Conservation (phyloP, 495 filamentous ascomycete genomes). For the Talaromyces nanjingensis region DNA sequence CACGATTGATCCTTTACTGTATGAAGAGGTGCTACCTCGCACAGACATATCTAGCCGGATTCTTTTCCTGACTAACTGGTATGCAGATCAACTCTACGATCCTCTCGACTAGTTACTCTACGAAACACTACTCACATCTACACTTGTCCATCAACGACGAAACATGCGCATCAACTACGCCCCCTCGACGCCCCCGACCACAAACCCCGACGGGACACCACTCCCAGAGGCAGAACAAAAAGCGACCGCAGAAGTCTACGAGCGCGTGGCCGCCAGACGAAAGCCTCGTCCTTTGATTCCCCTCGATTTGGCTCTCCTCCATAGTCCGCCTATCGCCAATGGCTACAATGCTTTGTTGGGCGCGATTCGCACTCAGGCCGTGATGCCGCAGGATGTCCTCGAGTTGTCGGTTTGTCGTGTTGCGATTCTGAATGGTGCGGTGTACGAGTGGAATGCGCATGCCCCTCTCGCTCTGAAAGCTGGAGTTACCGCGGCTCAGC, state of each 20-base stretch:
- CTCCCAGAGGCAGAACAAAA: neutral
- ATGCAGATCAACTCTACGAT: neutral
- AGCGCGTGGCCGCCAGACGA: conserved; percentile 56
- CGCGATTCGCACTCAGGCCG: conserved; percentile 61
- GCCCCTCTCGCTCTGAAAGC: conserved; percentile 49
- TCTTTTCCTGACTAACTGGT: neutral
- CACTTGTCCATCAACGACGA: neutral
- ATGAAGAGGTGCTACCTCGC: neutral
- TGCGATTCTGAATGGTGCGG: conserved; percentile 63
- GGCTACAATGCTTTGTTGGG: conserved; percentile 79
- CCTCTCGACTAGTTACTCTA: neutral
- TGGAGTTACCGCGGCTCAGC: conserved; percentile 16
- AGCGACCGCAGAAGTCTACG: conserved; percentile 45
- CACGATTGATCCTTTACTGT: neutral
- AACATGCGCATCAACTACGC: conserved; percentile 71
- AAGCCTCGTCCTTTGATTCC: conserved; percentile 57
- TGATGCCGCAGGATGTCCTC: conserved; percentile 49
- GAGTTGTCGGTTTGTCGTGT: conserved; percentile 72
- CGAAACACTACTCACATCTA: neutral
- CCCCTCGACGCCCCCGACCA: conserved; percentile 46
- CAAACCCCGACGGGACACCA: conserved; percentile 30
- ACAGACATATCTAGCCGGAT: neutral
- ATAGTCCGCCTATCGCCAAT: conserved; percentile 63
- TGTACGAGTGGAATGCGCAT: conserved; percentile 77
- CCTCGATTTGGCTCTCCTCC: conserved; percentile 67